These are phyloP conservation scores for Metschnikowia borealis DNA, from an alignment of 805 yeast species.

Conservation along the genomic window DNA sequence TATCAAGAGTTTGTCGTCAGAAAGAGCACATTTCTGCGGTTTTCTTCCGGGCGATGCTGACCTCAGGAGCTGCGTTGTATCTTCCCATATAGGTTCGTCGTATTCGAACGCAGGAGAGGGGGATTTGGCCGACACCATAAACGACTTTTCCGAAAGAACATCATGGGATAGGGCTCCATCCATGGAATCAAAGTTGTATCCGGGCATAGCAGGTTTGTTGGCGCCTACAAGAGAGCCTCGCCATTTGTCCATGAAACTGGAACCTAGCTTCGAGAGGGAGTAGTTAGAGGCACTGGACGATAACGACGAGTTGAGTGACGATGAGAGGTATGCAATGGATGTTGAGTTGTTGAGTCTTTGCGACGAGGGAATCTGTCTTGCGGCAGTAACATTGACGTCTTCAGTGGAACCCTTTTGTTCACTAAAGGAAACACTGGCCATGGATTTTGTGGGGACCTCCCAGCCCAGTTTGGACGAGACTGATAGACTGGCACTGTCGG, in stretches of 20 bases:
- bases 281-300: constrained; percentile 36
- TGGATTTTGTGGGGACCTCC: constrained; percentile 43
- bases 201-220: constrained; percentile 2
- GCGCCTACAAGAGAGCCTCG: constrained; percentile 26
- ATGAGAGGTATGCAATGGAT: constrained; percentile 38
- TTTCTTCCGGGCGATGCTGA: background rate
- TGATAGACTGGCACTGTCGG: constrained; percentile 17
- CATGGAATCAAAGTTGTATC: constrained; percentile 6
- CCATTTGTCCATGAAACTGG: constrained; percentile 46
- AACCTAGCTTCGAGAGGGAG: constrained; percentile 38
- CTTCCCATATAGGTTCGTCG: constrained; percentile 17
- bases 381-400: constrained; percentile 20
- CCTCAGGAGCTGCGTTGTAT: constrained; percentile 6
- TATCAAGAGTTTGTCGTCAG: constrained; percentile 11
- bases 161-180: constrained; percentile 9
- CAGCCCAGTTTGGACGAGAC: constrained; percentile 39
- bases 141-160: constrained; percentile 4
- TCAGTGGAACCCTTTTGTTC: constrained; percentile 15
- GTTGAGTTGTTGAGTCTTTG: constrained; percentile 21
- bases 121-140: constrained; percentile 7
- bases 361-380: constrained; percentile 28
- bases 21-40: constrained; percentile 8
- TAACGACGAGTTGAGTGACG: constrained; percentile 38
- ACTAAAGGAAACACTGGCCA: constrained; percentile 23
- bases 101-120: constrained; percentile 16